Percentiles rank a stretch among this genome's conserved stretches.
Conservation (phyloP, 176 grass and related monocot genomes). For the Leersia perrieri region DNA sequence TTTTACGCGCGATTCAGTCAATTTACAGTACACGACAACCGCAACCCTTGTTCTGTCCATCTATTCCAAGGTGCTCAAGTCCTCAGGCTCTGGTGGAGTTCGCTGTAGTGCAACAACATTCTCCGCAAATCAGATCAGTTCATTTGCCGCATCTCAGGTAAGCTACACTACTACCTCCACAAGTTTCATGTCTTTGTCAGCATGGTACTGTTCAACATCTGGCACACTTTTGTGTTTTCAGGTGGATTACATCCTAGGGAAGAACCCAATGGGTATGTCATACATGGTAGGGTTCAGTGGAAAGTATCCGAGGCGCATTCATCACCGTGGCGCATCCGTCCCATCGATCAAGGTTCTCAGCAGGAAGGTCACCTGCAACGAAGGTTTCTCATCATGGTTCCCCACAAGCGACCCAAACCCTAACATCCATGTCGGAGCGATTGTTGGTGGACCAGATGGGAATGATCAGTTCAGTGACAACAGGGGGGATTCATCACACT, state of each 20-base stretch:
- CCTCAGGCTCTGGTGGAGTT: neutral
- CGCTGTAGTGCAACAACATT: slow-evolving; percentile 49
- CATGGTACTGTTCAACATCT: neutral
- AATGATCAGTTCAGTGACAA: slow-evolving; percentile 51
- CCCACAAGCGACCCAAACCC: slow-evolving; percentile 30
- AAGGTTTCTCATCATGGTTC: slow-evolving; percentile 48
- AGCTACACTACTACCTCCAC: neutral
- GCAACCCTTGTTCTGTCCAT: slow-evolving; percentile 40
- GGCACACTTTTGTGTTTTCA: neutral
- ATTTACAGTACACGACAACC: slow-evolving; percentile 48
- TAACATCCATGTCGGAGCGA: slow-evolving; percentile 46
- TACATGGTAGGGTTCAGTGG: slow-evolving; percentile 51
- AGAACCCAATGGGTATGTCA: slow-evolving; percentile 43
- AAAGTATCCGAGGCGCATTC: slow-evolving; percentile 30
- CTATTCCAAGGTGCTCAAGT: slow-evolving; percentile 43
- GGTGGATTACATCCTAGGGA: slow-evolving; percentile 60
- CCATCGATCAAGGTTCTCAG: slow-evolving; percentile 42
- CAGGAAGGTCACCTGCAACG: slow-evolving; percentile 44
- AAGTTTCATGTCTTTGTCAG: neutral
- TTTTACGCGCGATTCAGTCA: slow-evolving; percentile 43
- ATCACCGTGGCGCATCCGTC: slow-evolving; percentile 53
- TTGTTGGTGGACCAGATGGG: slow-evolving; percentile 45
- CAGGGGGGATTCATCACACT: slow-evolving; percentile 46
- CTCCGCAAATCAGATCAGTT: slow-evolving; percentile 46
- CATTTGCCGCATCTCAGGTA: slow-evolving; percentile 60